Percentiles rank a stretch among this genome's conserved stretches.
Conservation (phyloP, 2,329 filamentous ascomycete species). For the Zymoseptoria passerinii region DNA sequence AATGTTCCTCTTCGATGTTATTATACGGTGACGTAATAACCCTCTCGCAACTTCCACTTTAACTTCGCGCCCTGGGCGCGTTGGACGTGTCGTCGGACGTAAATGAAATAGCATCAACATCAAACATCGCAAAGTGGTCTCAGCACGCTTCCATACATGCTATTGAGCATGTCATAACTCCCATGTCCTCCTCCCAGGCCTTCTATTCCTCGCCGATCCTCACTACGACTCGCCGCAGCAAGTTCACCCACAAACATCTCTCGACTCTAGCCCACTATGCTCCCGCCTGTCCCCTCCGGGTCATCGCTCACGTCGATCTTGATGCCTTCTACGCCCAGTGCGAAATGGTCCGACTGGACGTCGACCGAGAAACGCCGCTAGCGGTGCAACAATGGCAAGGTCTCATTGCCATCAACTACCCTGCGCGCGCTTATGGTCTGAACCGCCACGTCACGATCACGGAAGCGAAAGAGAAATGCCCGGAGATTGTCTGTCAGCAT, state of each 20-base stretch:
- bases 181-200: slow-evolving; percentile 20
- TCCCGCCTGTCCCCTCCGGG: slow-evolving; percentile 67
- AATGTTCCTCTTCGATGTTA: not conserved
- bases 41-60: not conserved
- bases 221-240: slow-evolving; percentile 44
- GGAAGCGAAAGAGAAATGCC: slow-evolving; percentile 82
- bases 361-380: slow-evolving; percentile 67
- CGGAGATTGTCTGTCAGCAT: slow-evolving; percentile 76
- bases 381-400: slow-evolving; percentile 95
- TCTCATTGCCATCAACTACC: slow-evolving; percentile 93
- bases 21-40: not conserved
- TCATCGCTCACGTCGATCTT: slow-evolving; percentile 85
- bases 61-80: not conserved
- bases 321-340: slow-evolving; percentile 96
- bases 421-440: slow-evolving; percentile 73
- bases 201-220: slow-evolving; percentile 26
- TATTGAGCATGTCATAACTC: not conserved
- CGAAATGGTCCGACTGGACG: slow-evolving; percentile 77
- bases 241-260: slow-evolving; percentile 79
- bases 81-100: not conserved
- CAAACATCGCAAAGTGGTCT: not conserved
- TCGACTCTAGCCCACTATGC: slow-evolving; percentile 64
- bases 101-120: not conserved
- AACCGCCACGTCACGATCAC: slow-evolving; percentile 66
- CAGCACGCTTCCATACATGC: not conserved